Conservation (phyloP, 176 grass and related monocot species). For the Avena atlantica region DNA sequence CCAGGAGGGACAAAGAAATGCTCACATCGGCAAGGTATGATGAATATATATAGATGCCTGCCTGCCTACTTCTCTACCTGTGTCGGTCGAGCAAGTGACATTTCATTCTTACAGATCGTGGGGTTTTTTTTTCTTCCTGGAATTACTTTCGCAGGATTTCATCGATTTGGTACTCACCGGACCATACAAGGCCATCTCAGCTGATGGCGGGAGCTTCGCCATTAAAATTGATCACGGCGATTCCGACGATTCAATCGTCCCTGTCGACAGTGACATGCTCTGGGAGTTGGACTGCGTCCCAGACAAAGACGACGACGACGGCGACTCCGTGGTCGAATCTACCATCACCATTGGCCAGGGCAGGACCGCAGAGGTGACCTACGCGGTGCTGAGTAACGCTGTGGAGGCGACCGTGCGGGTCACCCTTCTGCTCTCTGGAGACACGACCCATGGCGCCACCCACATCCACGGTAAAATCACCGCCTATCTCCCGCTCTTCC, state of each 20-base stretch:
- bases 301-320: not conserved
- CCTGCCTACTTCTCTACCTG: not conserved
- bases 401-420: not conserved
- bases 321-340: not conserved
- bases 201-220: slow-evolving; percentile 1
- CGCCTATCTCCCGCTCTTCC: not conserved
- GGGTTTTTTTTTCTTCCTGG: too few species aligned
- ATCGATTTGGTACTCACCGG: slow-evolving; percentile 2
- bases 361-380: not conserved
- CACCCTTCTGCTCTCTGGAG: not conserved
- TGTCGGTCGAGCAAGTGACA: too few species aligned
- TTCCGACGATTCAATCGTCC: not conserved
- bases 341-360: not conserved
- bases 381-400: not conserved
- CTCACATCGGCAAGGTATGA: not conserved
- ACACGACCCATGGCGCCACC: not conserved
- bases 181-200: not conserved
- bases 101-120: too few species aligned
- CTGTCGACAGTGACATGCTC: not conserved
- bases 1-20: not conserved
- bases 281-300: not conserved
- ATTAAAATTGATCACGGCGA: not conserved
- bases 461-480: not conserved
- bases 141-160: not conserved
- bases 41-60: not conserved